Evolutionary conservation across 768 basidiomycete species (phyloP), one percentile per base, ranked within the genome.

Genomic region (Cystofilobasidium ferigula): DNA sequence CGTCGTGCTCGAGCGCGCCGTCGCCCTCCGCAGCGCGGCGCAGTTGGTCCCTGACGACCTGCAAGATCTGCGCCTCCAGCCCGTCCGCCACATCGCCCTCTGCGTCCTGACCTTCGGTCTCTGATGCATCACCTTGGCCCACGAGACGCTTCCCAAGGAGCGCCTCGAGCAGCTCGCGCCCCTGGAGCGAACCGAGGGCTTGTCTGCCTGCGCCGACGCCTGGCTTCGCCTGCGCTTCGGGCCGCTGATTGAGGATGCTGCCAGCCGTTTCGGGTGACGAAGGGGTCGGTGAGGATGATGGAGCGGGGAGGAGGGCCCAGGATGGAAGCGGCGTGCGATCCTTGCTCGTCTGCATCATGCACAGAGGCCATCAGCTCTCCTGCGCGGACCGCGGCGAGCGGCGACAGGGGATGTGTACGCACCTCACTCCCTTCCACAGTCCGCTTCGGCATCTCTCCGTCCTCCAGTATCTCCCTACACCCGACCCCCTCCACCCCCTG

Each of bases 391-490:
- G 38, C 20, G 18, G 22, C n/a, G 13, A 51, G 28, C n/a, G n/a
- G n/a, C 28, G 38, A 30, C 32, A 40, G 18, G 28, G 18, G 35
- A 10, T 13, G 56, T 22, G 35, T 12, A 35, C 34, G 57, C 22
- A 36, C 53, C 32, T 51, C 45, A 12, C 10, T 34, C 7, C 8
- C 42, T 24, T 54, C 64, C 38, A 61, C 35, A 7, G 30, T 34
- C 30, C 36, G n/a, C 14, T 30, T 24, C 14, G 45, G 58, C 2
- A 60, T 18, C 16, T 45, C 32, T 1, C 58, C 64, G 30, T 66
- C 58, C 5, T 57, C 32, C 26, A 90, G 80, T 69, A 92, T 80
- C 76, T 89, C 84, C 56, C 89, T 85, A 76, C 89, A 92, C 64
- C 84, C 84, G 71, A 91, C 71, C 81, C 77, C 14, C n/a, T n/a